Conservation (phyloP, 2,329 filamentous ascomycete genomes). For the Neonectria punicea region DNA sequence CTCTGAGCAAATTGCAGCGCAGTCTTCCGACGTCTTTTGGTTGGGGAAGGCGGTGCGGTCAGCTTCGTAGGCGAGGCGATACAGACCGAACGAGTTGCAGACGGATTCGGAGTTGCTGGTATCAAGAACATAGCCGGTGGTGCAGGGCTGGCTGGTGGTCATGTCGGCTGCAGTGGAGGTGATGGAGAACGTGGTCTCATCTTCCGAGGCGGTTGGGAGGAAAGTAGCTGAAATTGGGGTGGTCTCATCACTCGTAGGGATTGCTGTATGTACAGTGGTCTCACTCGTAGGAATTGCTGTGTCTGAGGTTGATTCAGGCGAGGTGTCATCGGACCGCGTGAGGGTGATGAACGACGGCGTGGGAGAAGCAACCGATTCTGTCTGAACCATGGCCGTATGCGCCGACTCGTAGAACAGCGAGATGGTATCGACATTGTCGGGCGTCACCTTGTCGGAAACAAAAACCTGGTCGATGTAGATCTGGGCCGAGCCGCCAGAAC, state of each 20-base stretch:
- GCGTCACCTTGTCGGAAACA: constrained; percentile 31
- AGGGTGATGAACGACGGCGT: too few species aligned
- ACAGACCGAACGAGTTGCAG: not conserved
- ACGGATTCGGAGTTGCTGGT: not conserved
- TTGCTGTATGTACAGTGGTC: too few species aligned
- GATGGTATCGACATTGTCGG: constrained; percentile 28
- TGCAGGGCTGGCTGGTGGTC: not conserved
- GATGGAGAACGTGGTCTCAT: not conserved
- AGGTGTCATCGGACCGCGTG: too few species aligned
- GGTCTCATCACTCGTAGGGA: too few species aligned
- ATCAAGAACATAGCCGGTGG: not conserved
- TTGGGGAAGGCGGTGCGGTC: not conserved
- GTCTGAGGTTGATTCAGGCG: too few species aligned
- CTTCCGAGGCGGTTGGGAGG: too few species aligned
- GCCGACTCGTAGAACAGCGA: constrained; percentile 27
- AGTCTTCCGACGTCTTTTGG: not conserved
- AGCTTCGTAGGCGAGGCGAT: not conserved
- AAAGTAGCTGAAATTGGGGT: too few species aligned
- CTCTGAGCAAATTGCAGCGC: not conserved
- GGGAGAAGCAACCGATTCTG: too few species aligned
- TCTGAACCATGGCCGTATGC: not conserved
- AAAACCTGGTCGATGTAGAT: constrained; percentile 39
- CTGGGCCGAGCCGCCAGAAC: constrained; percentile 30
- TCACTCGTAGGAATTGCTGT: too few species aligned
- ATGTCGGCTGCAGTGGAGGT: too few species aligned